Percentiles rank a stretch among this genome's conserved stretches.
Evolutionary conservation across 305 asterid species (phyloP).

Genomic region (Euphrasia arctica): DNA sequence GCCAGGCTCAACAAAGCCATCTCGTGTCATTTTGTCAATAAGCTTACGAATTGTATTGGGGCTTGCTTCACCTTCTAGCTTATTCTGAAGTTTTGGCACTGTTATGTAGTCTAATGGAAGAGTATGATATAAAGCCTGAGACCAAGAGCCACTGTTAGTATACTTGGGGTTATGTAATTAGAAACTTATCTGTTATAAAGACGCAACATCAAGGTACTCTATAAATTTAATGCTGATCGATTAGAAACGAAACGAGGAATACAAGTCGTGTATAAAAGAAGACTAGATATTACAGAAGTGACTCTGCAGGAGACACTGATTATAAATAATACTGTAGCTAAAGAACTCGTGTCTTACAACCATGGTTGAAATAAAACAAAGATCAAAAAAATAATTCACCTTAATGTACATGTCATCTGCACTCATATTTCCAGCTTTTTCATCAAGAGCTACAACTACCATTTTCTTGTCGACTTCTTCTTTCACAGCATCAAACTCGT

Average conservation of each 20-base stretch:
- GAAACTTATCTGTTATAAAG: neutral
- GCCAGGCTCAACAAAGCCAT: conserved; percentile 74
- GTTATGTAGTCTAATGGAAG: conserved; percentile 72
- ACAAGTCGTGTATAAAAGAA: neutral
- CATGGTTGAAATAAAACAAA: conserved; percentile 8
- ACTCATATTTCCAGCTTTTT: conserved; percentile 32
- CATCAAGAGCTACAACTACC: conserved; percentile 24
- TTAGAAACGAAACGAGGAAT: neutral
- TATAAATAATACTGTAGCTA: conserved; percentile 5
- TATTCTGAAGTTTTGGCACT: conserved; percentile 64
- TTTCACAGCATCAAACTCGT: conserved; percentile 80
- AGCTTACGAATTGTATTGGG: conserved; percentile 62
- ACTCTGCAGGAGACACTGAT: conserved; percentile 14
- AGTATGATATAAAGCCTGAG: conserved; percentile 86
- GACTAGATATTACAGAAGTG: neutral
- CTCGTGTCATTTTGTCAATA: conserved; percentile 83
- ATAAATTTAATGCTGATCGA: conserved; percentile 1
- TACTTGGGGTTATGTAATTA: neutral
- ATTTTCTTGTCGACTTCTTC: conserved; percentile 54
- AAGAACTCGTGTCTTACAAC: conserved; percentile 13
- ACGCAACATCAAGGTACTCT: conserved; percentile 6
- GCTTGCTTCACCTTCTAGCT: conserved; percentile 71
- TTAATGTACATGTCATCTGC: conserved; percentile 76
- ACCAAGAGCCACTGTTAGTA: conserved; percentile 21
- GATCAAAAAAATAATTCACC: conserved; percentile 37